Base-by-base conservation (phyloP, 805 yeast genomes). In the Saccharomycopsis vini region DNA sequence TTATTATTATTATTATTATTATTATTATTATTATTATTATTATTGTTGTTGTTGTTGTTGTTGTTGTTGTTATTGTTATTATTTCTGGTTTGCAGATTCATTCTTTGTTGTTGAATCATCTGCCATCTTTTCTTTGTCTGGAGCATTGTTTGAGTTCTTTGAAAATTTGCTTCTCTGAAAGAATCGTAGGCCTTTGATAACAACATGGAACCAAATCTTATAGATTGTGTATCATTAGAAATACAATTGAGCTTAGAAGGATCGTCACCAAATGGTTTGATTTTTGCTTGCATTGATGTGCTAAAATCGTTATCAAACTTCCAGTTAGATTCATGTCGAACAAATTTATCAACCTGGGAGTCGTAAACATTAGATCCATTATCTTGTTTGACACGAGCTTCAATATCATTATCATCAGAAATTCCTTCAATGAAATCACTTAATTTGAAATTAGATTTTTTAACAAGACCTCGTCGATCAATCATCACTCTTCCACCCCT, bases 131-230 rank as follows among this genome's bases (percentile, higher is more conserved):
- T 46, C 31, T 52, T 48, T 24, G 54, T 59, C 23, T 46, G 47
- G 7, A 38, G 9, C 10, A 46, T 13, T 44, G 41, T 41, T 61
- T 75, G 88, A 62, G 80, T 78, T 52, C 92, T 71, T 62, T 79
- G 78, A 55, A 77, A 72, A 44, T 84, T 77, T 18, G 89, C 81
- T 57, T 88, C 87, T 54, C 86, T 68, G 50, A 80, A 65, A 40
- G 79, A 72, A 43, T 88, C 96, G 57, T 84, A 84, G 0, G 96
- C 80, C 60, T 89, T 90, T 3, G 92, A 77, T 34, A 88, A 68
- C 26, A 90, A 63, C 96, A 88, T 88, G 5, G 95, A 77, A 6
- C 96, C 95, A 62, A 89, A 89, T 47, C 97, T 69, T 24, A 90
- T 84, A 1, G 84, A 79, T 62, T 89, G 97, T 1, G 96, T 88